Conservation (phyloP, 2,329 filamentous ascomycete species). For the Trichoderma citrinoviride region DNA sequence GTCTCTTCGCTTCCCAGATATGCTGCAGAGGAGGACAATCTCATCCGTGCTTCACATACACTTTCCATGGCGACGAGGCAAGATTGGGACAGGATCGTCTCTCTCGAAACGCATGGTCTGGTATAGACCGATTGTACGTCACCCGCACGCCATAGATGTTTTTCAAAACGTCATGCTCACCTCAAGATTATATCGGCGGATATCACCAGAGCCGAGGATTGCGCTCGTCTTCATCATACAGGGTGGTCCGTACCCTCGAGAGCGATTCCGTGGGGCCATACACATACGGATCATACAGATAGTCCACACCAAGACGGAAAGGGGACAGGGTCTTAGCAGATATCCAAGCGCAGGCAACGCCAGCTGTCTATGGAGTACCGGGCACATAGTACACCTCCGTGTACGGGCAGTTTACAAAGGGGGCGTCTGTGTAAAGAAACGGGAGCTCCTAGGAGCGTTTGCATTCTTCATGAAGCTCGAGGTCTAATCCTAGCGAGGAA, state of each 20-base stretch:
- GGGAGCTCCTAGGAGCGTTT: not conserved
- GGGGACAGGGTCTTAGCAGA: not conserved
- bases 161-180: constrained; percentile 3
- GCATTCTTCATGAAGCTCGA: not conserved
- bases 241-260: not conserved
- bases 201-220: not conserved
- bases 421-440: not conserved
- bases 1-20: not conserved
- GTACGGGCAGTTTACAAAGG: not conserved
- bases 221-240: not conserved
- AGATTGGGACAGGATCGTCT: not conserved
- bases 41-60: not conserved
- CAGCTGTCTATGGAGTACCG: not conserved
- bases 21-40: not conserved
- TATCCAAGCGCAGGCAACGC: not conserved
- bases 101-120: not conserved
- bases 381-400: not conserved
- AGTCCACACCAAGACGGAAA: not conserved
- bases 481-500: constrained; percentile 8
- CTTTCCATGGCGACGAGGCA: not conserved
- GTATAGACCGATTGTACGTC: not conserved
- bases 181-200: not conserved
- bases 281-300: not conserved
- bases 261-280: not conserved
- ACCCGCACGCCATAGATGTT: not conserved